phyloP scores from a whole-genome alignment of 768 basidiomycete genomes.

The Mycena kentingensis region DNA sequence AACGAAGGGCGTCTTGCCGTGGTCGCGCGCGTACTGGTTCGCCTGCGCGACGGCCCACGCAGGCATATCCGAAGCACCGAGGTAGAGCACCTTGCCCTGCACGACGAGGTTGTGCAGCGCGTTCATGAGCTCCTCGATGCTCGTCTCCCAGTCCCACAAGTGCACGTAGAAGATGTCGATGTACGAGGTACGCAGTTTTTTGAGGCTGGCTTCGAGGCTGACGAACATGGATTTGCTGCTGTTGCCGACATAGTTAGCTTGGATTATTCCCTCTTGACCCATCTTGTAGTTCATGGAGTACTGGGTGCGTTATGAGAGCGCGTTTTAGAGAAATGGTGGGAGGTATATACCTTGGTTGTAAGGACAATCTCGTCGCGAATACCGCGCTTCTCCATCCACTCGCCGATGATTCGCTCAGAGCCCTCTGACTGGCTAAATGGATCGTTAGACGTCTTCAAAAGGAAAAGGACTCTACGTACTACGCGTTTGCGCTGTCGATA shows the following conservation, averaged over 20 bases:
- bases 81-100: slow-evolving; percentile 47
- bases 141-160: slow-evolving; percentile 46
- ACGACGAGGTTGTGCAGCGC: slow-evolving; percentile 44
- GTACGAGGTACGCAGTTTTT: slow-evolving; percentile 56
- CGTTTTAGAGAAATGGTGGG: slow-evolving; percentile 13
- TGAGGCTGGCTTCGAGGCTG: slow-evolving; percentile 50
- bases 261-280: slow-evolving; percentile 14
- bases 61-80: slow-evolving; percentile 36
- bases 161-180: slow-evolving; percentile 61
- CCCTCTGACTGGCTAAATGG: slow-evolving; percentile 50
- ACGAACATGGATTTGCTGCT: slow-evolving; percentile 41
- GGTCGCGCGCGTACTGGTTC: slow-evolving; percentile 43
- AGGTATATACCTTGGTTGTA: slow-evolving; percentile 47
- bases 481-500: slow-evolving; percentile 17
- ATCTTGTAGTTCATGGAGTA: slow-evolving; percentile 28
- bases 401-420: slow-evolving; percentile 56
- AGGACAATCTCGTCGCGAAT: slow-evolving; percentile 53
- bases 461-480: slow-evolving; percentile 3
- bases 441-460: background rate
- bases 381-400: slow-evolving; percentile 50
- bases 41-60: slow-evolving; percentile 42
- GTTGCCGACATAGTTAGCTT: slow-evolving; percentile 9
- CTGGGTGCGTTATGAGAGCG: background rate
- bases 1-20: slow-evolving; percentile 45
- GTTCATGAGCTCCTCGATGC: slow-evolving; percentile 48